Conservation (phyloP, 1,284 basidiomycete genomes). For the Cutaneotrichosporon sp. region DNA sequence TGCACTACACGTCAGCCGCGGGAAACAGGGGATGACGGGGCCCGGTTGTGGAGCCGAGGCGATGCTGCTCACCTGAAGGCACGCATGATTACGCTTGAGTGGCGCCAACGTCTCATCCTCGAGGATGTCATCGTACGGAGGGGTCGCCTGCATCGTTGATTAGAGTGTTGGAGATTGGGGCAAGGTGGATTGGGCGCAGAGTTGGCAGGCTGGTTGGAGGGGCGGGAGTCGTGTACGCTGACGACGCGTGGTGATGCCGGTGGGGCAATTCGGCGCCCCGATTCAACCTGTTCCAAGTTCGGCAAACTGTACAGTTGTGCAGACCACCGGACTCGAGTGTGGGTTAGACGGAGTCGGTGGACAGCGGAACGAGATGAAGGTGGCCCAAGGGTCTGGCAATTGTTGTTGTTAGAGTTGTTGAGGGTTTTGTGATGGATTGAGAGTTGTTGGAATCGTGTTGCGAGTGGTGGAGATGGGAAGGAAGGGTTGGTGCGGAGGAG, state of each 20-base stretch:
- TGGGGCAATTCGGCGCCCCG: not conserved
- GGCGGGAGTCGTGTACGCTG: not conserved
- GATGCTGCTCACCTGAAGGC: slow-evolving; percentile 29
- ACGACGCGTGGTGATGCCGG: not conserved
- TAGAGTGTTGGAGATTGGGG: not conserved
- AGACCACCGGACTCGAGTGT: not conserved
- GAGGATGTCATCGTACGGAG: slow-evolving; percentile 35
- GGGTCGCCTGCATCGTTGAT: slow-evolving; percentile 24
- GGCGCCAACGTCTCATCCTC: slow-evolving; percentile 47
- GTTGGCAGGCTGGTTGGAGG: not conserved
- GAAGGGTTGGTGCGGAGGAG: not conserved
- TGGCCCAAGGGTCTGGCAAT: too few species aligned
- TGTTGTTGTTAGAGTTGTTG: not conserved
- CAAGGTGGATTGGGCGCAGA: not conserved
- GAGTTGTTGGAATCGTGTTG: not conserved
- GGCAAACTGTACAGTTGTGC: not conserved
- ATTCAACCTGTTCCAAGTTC: not conserved
- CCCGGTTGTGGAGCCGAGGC: too few species aligned
- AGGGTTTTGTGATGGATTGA: not conserved
- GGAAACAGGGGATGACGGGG: too few species aligned
- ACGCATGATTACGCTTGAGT: slow-evolving; percentile 49
- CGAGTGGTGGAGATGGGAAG: not conserved
- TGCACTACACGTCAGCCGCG: slow-evolving; percentile 35
- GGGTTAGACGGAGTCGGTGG: not conserved
- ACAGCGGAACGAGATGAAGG: not conserved